Percentiles rank a stretch among this genome's conserved stretches.
Conservation (phyloP, 352 stramenopile genomes). For the Phytopythium delawarense region DNA sequence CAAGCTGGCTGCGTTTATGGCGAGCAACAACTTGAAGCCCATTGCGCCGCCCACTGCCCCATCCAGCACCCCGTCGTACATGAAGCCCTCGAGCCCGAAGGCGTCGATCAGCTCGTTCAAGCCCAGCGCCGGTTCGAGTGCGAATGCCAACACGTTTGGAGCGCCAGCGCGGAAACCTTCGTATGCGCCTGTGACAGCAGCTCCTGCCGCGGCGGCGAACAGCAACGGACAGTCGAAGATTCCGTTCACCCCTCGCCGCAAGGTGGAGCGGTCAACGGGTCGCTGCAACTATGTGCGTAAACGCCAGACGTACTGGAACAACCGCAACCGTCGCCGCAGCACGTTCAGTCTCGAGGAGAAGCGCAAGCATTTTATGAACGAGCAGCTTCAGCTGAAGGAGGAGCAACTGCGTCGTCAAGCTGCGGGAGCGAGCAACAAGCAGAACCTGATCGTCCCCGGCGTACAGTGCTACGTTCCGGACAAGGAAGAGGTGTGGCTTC, state of each 20-base stretch:
- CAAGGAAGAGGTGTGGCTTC: constrained; percentile 82
- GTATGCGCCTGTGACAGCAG: constrained; percentile 7
- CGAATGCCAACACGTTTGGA: constrained; percentile 4
- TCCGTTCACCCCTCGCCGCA: constrained; percentile 44
- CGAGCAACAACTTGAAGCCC: constrained; percentile 42
- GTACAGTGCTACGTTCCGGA: constrained; percentile 89
- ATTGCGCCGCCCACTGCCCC: constrained; percentile 21
- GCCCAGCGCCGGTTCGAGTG: neutral
- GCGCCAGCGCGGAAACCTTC: constrained; percentile 12
- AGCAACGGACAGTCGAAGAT: constrained; percentile 21
- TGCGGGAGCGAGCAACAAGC: constrained; percentile 59
- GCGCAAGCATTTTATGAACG: constrained; percentile 77
- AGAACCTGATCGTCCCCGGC: constrained; percentile 84
- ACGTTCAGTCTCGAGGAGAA: constrained; percentile 84
- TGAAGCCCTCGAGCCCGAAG: constrained; percentile 14
- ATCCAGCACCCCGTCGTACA: constrained; percentile 11
- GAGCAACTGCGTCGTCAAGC: constrained; percentile 64
- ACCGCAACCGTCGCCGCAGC: constrained; percentile 30
- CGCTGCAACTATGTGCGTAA: constrained; percentile 67
- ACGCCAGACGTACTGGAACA: constrained; percentile 68
- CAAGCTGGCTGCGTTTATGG: constrained; percentile 79
- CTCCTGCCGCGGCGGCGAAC: constrained; percentile 2
- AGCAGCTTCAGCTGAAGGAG: constrained; percentile 78
- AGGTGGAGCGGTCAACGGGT: constrained; percentile 58
- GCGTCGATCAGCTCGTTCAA: constrained; percentile 33